Evolutionary conservation across 2,329 filamentous ascomycete species (phyloP).

Genomic region (Penicillium sp.): DNA sequence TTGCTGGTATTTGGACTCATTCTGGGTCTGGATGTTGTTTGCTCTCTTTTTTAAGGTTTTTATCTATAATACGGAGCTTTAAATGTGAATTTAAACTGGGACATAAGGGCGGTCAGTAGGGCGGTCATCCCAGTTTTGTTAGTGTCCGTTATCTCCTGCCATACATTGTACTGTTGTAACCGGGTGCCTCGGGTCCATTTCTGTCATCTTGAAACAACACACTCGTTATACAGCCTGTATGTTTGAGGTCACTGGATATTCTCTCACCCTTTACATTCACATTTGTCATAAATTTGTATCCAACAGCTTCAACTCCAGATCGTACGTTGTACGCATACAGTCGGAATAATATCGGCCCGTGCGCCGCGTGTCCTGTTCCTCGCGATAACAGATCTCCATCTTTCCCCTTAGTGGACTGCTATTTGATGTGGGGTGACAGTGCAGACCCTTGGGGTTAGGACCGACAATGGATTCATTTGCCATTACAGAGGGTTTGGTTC

Average conservation of each 20-base stretch:
- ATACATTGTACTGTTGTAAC: background rate
- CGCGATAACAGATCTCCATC: slow-evolving; percentile 23
- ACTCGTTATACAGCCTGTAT: background rate
- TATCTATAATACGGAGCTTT: background rate
- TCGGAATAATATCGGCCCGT: slow-evolving; percentile 39
- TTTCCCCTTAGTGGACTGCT: slow-evolving; percentile 16
- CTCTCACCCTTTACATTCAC: background rate
- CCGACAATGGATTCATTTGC: slow-evolving; percentile 46
- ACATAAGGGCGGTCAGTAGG: background rate
- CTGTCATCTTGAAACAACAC: background rate
- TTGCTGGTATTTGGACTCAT: too few species aligned
- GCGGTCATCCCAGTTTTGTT: background rate
- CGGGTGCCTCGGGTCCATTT: background rate
- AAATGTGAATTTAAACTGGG: background rate
- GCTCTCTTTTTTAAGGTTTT: background rate
- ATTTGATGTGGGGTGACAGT: slow-evolving; percentile 30
- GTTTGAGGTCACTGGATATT: too few species aligned
- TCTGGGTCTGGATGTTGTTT: fast-evolving
- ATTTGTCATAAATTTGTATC: background rate
- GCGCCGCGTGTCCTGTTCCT: slow-evolving; percentile 29
- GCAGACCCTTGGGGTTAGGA: slow-evolving; percentile 16
- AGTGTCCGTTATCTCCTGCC: background rate
- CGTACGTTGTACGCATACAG: slow-evolving; percentile 12
- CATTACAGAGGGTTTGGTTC: slow-evolving; percentile 42
- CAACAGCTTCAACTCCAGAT: slow-evolving; percentile 1